A percentile compares a stretch with the other conserved stretches of the same genome.
These are phyloP conservation scores for Plasmodium inui DNA, from an alignment of 169 alveolate genomes.

Conservation along the genomic window DNA sequence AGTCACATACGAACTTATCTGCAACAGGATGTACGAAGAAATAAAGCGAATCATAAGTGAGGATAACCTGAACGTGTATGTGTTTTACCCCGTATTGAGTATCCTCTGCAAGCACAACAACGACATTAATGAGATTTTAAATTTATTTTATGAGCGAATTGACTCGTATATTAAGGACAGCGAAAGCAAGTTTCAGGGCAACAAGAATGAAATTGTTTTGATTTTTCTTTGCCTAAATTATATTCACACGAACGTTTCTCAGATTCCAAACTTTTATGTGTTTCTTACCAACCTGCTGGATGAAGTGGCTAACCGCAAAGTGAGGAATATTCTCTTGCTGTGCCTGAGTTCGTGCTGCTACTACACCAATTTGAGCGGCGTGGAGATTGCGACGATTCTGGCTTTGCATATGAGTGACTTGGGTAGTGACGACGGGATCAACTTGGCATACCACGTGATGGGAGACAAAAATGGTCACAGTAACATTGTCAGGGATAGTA, in stretches of 20 bases:
- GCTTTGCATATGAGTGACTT: constrained; percentile 4
- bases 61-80: constrained; percentile 55
- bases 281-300: constrained; percentile 1
- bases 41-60: not conserved
- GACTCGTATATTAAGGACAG: constrained; percentile 42
- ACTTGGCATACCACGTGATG: not conserved
- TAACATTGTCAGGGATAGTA: not conserved
- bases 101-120: constrained; percentile 67
- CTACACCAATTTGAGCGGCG: constrained; percentile 30
- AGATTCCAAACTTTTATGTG: constrained; percentile 27
- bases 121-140: constrained; percentile 53
- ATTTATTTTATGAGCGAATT: constrained; percentile 31
- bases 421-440: not conserved
- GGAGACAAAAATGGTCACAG: not conserved
- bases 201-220: constrained; percentile 47
- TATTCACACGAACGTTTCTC: constrained; percentile 49
- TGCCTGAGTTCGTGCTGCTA: constrained; percentile 66
- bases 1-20: constrained; percentile 12
- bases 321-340: constrained; percentile 32
- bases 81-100: constrained; percentile 62
- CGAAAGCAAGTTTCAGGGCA: constrained; percentile 17
- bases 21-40: constrained; percentile 55
- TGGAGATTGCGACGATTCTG: constrained; percentile 23
- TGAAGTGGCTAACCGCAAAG: not conserved
- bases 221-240: constrained; percentile 69